Conservation (phyloP, 2,329 filamentous ascomycete genomes). For the Mycosphaerella sp. region DNA sequence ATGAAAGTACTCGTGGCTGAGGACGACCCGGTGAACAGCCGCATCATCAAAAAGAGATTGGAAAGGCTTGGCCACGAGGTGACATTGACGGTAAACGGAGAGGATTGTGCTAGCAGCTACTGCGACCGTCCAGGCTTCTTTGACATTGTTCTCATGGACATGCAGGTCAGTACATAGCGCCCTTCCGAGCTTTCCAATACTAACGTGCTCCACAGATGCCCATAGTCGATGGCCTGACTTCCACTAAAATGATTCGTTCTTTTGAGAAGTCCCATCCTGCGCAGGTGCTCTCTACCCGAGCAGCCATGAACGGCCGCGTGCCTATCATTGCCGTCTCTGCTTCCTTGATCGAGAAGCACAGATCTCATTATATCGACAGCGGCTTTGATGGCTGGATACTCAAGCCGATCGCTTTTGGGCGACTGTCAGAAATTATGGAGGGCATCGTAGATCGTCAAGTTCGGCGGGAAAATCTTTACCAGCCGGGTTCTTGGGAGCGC, state of each 20-base stretch:
- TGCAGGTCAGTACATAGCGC: slow-evolving; percentile 59
- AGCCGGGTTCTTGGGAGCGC: slow-evolving; percentile 69
- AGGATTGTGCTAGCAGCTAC: slow-evolving; percentile 71
- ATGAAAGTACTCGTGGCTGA: slow-evolving; percentile 73
- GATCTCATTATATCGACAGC: slow-evolving; percentile 62
- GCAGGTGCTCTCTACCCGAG: slow-evolving; percentile 54
- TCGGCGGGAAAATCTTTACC: slow-evolving; percentile 60
- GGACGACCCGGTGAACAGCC: slow-evolving; percentile 82
- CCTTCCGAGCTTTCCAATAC: neutral
- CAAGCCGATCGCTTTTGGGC: slow-evolving; percentile 77
- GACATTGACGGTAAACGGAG: slow-evolving; percentile 69
- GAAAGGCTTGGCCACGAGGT: slow-evolving; percentile 71
- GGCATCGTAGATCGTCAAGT: slow-evolving; percentile 60
- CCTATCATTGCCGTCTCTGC: slow-evolving; percentile 86
- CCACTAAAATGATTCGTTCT: slow-evolving; percentile 75
- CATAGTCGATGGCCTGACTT: slow-evolving; percentile 76
- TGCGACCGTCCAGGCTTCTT: slow-evolving; percentile 57
- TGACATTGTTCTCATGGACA: slow-evolving; percentile 84
- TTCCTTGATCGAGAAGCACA: slow-evolving; percentile 66
- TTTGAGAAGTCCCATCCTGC: slow-evolving; percentile 54
- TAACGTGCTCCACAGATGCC: slow-evolving; percentile 61
- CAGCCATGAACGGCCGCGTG: slow-evolving; percentile 57
- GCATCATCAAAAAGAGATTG: slow-evolving; percentile 70
- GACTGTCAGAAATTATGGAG: slow-evolving; percentile 61
- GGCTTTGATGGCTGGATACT: slow-evolving; percentile 90